A percentile compares a stretch with the other conserved stretches of the same genome.
Conservation (phyloP, 495 filamentous ascomycete genomes). For the Annulohypoxylon nitens region DNA sequence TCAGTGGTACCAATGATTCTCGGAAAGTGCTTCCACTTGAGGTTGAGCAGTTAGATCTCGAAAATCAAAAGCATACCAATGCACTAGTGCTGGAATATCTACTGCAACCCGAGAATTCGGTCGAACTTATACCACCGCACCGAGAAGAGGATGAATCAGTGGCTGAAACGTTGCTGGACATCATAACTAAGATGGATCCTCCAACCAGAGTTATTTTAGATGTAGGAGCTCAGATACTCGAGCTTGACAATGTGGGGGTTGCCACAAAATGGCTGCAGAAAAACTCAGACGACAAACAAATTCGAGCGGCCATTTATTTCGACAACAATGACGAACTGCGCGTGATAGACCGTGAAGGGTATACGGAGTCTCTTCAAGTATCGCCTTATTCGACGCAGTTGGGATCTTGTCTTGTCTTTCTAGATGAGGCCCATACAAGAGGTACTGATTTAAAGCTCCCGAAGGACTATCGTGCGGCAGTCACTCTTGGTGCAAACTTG, state of each 20-base stretch:
- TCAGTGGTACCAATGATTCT: slow-evolving; percentile 81
- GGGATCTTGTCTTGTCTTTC: slow-evolving; percentile 74
- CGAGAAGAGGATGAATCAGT: slow-evolving; percentile 34
- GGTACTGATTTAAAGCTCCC: slow-evolving; percentile 81
- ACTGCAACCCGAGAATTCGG: slow-evolving; percentile 67
- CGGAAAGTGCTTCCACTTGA: slow-evolving; percentile 67
- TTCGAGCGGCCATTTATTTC: slow-evolving; percentile 68
- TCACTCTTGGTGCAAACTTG: slow-evolving; percentile 75
- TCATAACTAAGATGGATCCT: slow-evolving; percentile 55
- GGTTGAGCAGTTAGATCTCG: slow-evolving; percentile 68
- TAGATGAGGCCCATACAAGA: slow-evolving; percentile 82
- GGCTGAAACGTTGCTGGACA: slow-evolving; percentile 62
- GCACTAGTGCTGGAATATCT: slow-evolving; percentile 71
- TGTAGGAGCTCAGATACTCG: slow-evolving; percentile 79
- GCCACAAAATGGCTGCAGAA: slow-evolving; percentile 62
- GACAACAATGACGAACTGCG: slow-evolving; percentile 64
- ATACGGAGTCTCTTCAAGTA: slow-evolving; percentile 63
- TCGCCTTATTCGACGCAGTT: slow-evolving; percentile 74
- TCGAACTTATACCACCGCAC: slow-evolving; percentile 50
- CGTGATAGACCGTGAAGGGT: slow-evolving; percentile 60
- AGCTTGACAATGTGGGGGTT: slow-evolving; percentile 69
- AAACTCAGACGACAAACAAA: slow-evolving; percentile 38
- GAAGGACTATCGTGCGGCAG: slow-evolving; percentile 68
- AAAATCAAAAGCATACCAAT: slow-evolving; percentile 71
- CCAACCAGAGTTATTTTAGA: slow-evolving; percentile 74